phyloP scores from a whole-genome alignment of 805 yeast genomes.

The Priceomyces carsonii region DNA sequence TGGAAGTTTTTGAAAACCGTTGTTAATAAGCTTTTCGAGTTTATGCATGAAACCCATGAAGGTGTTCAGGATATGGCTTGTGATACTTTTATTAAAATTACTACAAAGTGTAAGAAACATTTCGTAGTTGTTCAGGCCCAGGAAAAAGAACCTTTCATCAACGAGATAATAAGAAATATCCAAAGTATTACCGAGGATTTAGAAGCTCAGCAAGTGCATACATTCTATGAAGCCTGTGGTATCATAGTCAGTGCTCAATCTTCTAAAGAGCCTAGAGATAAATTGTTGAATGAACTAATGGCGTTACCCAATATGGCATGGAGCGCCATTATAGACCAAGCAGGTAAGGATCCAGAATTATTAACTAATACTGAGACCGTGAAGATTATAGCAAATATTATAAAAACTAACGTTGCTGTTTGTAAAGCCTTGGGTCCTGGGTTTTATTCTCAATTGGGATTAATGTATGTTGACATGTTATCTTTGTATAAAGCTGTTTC shows the following conservation, averaged over 20 bases:
- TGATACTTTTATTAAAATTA: slow-evolving; percentile 96
- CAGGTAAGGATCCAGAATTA: slow-evolving; percentile 79
- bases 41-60: slow-evolving; percentile 99
- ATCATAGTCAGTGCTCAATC: slow-evolving; percentile 87
- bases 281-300: slow-evolving; percentile 79
- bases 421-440: slow-evolving; percentile 94
- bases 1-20: slow-evolving; percentile 98
- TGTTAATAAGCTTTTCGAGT: slow-evolving; percentile 91
- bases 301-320: slow-evolving; percentile 91
- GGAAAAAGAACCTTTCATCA: slow-evolving; percentile 88
- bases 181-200: slow-evolving; percentile 87
- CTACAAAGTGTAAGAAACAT: slow-evolving; percentile 92
- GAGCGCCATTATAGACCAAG: slow-evolving; percentile 83
- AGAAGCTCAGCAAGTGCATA: slow-evolving; percentile 96
- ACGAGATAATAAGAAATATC: slow-evolving; percentile 81
- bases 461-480: slow-evolving; percentile 86
- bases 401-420: slow-evolving; percentile 93
- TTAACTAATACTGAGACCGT: slow-evolving; percentile 80
- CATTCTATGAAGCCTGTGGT: slow-evolving; percentile 97
- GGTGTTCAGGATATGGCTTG: slow-evolving; percentile 99
- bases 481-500: slow-evolving; percentile 87
- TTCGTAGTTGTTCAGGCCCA: slow-evolving; percentile 85
- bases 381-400: slow-evolving; percentile 87
- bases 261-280: slow-evolving; percentile 64
- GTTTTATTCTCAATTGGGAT: slow-evolving; percentile 83